Evolutionary conservation across 352 stramenopile species (phyloP), one percentile per base, ranked within the genome.

Genomic region (Phytophthora sojae): DNA sequence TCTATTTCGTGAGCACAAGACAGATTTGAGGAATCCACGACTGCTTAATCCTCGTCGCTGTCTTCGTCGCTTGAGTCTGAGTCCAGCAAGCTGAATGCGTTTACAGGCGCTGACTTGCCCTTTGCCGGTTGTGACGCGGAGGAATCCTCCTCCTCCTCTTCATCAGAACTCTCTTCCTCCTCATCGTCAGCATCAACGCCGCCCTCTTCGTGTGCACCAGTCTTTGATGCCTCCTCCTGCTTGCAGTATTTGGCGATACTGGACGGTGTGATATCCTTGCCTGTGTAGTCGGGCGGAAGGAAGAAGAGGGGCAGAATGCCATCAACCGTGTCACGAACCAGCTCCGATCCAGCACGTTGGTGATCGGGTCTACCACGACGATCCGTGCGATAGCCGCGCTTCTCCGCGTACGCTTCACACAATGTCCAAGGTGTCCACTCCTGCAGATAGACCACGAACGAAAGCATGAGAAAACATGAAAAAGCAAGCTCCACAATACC

Each of bases 61-160:
- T 82, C 78, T 56, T 89, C 80, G 64, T 97, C 91, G 72, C 95
- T 97, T 52, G 94, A 97, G 63, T 93, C 93, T 17, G 79, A 83
- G 68, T 97, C 89, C 19, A 98, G 69, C 21, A 96, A 68, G 50
- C 82, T 81, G 64, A 97, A 93, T 6, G 91, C 90, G 62, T 93
- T 82, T 53, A 97, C 86, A 55, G 92, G 81, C 17, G 83, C 74
- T 37, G 60, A 52, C 30, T 51, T 75, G 52, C 44, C 45, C 44
- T 23, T 52, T 7, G 50, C 25, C 49, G 42, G 15, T 17, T 69
- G 53, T 44, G 19, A 32, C 12, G 25, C 11, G 9, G 59, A 53
- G 6, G 47, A 15, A 19, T 53, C 69, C 6, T 69, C 47, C 2
- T 53, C 69, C 6, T 69, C 47, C 2, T 75, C 64, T 54, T 72